Percentiles rank a stretch among this genome's conserved stretches.
Conservation (phyloP, 768 basidiomycete genomes). For the Omphalotus guepiniiformis region DNA sequence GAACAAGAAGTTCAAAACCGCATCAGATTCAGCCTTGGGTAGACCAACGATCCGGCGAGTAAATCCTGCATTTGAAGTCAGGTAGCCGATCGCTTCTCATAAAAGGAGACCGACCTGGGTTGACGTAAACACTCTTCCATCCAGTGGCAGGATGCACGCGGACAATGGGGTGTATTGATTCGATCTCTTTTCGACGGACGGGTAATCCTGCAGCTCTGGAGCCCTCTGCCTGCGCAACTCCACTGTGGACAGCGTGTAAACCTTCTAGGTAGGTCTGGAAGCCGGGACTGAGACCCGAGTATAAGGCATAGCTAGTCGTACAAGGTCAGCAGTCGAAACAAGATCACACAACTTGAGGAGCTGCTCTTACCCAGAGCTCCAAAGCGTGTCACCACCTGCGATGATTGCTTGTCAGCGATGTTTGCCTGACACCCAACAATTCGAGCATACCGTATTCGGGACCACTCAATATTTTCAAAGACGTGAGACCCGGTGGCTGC, state of each 20-base stretch:
- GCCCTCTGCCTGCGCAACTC: constrained; percentile 73
- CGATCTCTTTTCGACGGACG: constrained; percentile 65
- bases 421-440: not conserved
- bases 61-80: constrained; percentile 47
- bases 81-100: not conserved
- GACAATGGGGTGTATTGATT: constrained; percentile 75
- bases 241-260: constrained; percentile 70
- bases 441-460: constrained; percentile 51
- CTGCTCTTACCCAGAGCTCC: constrained; percentile 74
- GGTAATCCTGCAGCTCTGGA: constrained; percentile 63
- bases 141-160: constrained; percentile 83
- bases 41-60: constrained; percentile 75
- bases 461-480: constrained; percentile 66
- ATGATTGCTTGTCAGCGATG: not conserved
- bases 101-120: constrained; percentile 46
- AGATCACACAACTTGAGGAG: not conserved
- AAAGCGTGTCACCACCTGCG: constrained; percentile 63
- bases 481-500: constrained; percentile 78
- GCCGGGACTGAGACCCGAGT: constrained; percentile 72
- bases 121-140: constrained; percentile 81
- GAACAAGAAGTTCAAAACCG: constrained; percentile 66
- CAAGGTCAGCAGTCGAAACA: no score
- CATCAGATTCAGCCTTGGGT: constrained; percentile 80
- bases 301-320: constrained; percentile 77
- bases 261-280: constrained; percentile 77